Conservation (phyloP, 441 rosid genomes). For the Pelargonium fulgidum region DNA sequence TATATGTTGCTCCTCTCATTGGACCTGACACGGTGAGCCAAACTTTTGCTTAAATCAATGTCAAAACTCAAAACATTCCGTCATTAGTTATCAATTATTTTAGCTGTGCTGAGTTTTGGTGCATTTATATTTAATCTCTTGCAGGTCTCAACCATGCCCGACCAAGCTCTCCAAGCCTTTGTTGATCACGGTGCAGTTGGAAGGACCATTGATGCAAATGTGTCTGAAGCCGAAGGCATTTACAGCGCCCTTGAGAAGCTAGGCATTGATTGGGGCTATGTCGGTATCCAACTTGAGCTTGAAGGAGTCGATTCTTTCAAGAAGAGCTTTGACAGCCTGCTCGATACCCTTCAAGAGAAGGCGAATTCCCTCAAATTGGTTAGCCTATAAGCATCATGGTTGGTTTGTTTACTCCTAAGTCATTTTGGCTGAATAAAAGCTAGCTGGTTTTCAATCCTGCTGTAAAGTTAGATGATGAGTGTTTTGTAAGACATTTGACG, state of each 20-base stretch:
- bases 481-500: conserved; percentile 18
- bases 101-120: background rate
- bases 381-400: conserved; percentile 42
- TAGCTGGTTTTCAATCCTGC: conserved; percentile 26
- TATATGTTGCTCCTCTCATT: conserved; percentile 80
- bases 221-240: conserved; percentile 85
- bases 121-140: background rate
- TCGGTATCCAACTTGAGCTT: conserved; percentile 72
- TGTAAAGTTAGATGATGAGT: conserved; percentile 18
- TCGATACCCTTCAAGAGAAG: conserved; percentile 86
- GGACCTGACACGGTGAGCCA: conserved; percentile 91
- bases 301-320: conserved; percentile 93
- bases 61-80: background rate
- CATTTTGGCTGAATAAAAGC: conserved; percentile 28
- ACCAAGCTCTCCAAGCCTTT: conserved; percentile 92
- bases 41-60: background rate
- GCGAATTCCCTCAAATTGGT: conserved; percentile 77
- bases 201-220: conserved; percentile 80
- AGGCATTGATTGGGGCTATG: conserved; percentile 82
- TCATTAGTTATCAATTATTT: background rate
- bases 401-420: conserved; percentile 4
- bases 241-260: conserved; percentile 95
- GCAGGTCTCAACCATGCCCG: conserved; percentile 98
- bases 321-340: conserved; percentile 89
- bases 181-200: conserved; percentile 72